phyloP scores from a whole-genome alignment of 805 yeast species.

The Hanseniaspora pseudoguilliermondii region DNA sequence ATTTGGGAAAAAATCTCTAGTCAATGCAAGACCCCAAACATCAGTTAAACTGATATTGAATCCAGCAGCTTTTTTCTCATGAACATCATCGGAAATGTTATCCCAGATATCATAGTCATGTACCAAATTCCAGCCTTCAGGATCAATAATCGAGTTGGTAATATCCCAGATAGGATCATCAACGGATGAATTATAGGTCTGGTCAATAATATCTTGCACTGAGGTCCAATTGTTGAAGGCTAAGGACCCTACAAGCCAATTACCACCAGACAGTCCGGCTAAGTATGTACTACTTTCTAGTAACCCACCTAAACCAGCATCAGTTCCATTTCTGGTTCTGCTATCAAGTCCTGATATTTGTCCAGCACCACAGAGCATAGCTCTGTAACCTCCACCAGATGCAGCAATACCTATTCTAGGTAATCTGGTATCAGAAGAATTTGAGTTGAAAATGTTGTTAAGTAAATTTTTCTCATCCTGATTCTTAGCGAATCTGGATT shows the following conservation, averaged over 20 bases:
- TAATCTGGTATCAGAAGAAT: slow-evolving; percentile 27
- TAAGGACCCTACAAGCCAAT: slow-evolving; percentile 65
- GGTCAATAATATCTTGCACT: slow-evolving; percentile 43
- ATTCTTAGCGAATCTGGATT: slow-evolving; percentile 27
- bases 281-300: slow-evolving; percentile 59
- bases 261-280: slow-evolving; percentile 73
- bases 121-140: slow-evolving; percentile 50
- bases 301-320: slow-evolving; percentile 57
- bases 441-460: background rate
- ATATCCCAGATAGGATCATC: slow-evolving; percentile 56
- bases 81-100: slow-evolving; percentile 42
- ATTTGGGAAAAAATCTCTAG: slow-evolving; percentile 59
- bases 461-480: slow-evolving; percentile 15
- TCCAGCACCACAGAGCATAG: slow-evolving; percentile 83
- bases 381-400: slow-evolving; percentile 81
- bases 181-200: slow-evolving; percentile 15
- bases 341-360: slow-evolving; percentile 63
- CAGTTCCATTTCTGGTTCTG: slow-evolving; percentile 44
- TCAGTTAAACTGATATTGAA: slow-evolving; percentile 58
- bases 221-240: slow-evolving; percentile 61
- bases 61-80: slow-evolving; percentile 48
- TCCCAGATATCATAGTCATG: slow-evolving; percentile 41
- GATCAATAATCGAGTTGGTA: slow-evolving; percentile 43
- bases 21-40: slow-evolving; percentile 65
- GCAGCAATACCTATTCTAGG: slow-evolving; percentile 42